Evolutionary conservation across 2,329 filamentous ascomycete genomes (phyloP).

Genomic region (Neofusicoccum sp.): DNA sequence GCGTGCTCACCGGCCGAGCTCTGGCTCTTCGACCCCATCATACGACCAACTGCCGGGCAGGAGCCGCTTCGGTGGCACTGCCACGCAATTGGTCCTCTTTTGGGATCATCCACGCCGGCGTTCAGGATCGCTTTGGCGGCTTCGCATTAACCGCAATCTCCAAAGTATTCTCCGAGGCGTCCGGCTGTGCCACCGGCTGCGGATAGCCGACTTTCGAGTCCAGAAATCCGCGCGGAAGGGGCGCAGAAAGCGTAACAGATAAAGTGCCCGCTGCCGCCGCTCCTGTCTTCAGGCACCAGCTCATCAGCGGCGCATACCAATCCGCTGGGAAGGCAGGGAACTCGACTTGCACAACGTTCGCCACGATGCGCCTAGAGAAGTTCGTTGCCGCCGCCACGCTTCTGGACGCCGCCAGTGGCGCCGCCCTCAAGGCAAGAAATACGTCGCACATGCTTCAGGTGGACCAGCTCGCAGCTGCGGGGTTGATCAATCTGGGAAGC

Average conservation of each 20-base stretch:
- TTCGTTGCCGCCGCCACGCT: background rate
- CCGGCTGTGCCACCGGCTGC: background rate
- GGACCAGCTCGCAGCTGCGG: slow-evolving; percentile 35
- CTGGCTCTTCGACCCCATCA: background rate
- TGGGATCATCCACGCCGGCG: background rate
- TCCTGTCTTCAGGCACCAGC: background rate
- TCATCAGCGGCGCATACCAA: background rate
- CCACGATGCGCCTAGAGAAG: slow-evolving; percentile 5
- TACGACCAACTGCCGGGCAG: slow-evolving; percentile 1
- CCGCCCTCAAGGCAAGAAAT: background rate
- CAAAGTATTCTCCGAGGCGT: background rate
- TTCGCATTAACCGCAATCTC: slow-evolving; percentile 9
- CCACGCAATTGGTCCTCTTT: background rate
- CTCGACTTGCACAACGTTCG: background rate
- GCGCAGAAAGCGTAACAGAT: background rate
- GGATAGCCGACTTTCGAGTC: background rate
- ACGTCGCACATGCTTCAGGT: slow-evolving; percentile 20
- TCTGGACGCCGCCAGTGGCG: background rate
- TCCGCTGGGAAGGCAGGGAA: background rate
- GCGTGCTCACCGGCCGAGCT: background rate
- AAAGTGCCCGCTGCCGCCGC: background rate
- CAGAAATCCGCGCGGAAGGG: background rate
- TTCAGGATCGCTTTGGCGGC: background rate
- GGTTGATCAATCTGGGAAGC: slow-evolving; percentile 33
- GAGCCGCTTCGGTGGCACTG: background rate